Conservation (phyloP, 2,329 filamentous ascomycete species). For the Apiospora marii region DNA sequence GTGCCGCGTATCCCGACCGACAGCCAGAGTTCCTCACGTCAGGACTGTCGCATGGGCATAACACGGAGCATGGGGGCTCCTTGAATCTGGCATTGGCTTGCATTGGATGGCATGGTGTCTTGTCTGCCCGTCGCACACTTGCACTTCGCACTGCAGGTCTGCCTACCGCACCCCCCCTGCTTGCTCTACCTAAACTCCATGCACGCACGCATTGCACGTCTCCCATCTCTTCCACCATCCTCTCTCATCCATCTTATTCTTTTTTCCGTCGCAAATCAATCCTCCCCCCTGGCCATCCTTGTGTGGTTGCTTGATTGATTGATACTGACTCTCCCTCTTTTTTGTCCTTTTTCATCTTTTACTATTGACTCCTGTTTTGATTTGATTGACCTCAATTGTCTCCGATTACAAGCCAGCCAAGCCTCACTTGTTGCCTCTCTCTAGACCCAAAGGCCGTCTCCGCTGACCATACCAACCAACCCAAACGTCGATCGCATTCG, state of each 20-base stretch:
- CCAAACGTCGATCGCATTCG: conserved; percentile 19
- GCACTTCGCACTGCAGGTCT: conserved; percentile 23
- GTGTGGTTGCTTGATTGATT: conserved; percentile 22
- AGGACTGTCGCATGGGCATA: conserved; percentile 27
- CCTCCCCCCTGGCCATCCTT: conserved; percentile 31
- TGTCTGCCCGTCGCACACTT: conserved; percentile 28
- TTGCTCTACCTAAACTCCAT: conserved; percentile 6
- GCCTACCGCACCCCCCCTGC: conserved; percentile 26
- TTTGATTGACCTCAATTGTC: conserved; percentile 28
- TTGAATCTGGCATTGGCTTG: conserved; percentile 22
- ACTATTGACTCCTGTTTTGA: conserved; percentile 20
- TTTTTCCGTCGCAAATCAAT: conserved; percentile 27
- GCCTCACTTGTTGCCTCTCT: conserved; percentile 13
- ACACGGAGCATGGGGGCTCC: conserved; percentile 21
- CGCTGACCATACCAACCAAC: conserved; percentile 9
- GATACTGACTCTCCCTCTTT: conserved; percentile 29
- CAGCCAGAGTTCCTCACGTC: background rate
- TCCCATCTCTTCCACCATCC: conserved; percentile 23
- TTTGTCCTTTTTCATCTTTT: conserved; percentile 27
- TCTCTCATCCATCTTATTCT: conserved; percentile 29
- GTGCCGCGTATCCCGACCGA: conserved; percentile 13
- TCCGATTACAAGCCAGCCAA: conserved; percentile 17
- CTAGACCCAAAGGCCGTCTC: conserved; percentile 34
- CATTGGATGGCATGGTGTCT: background rate
- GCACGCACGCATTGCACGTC: conserved; percentile 12